These are phyloP conservation scores for Populus pruinosa DNA, from an alignment of 345 rosid species.

Conservation along the genomic window DNA sequence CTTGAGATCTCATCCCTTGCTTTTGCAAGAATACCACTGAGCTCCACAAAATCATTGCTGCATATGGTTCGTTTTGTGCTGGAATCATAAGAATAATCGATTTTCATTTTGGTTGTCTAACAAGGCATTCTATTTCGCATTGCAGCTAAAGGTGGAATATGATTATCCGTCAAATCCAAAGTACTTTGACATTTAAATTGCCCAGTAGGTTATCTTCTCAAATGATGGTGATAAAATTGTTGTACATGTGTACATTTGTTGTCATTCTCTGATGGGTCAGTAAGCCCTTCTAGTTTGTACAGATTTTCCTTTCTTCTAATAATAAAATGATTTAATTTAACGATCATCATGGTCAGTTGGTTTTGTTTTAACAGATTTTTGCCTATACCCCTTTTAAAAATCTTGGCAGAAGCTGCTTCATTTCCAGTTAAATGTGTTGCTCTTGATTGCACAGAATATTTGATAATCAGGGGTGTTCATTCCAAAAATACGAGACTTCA, in stretches of 20 bases:
- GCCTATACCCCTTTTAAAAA: background rate
- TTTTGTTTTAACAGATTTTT: background rate
- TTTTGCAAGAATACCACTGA: background rate
- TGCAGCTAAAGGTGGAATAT: conserved; percentile 26
- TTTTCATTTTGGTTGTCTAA: background rate
- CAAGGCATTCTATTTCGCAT: background rate
- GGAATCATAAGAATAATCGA: background rate
- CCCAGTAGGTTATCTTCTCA: background rate
- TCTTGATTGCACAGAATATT: background rate
- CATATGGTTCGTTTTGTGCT: background rate
- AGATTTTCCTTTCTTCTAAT: conserved; percentile 4
- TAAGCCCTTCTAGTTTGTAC: conserved; percentile 12
- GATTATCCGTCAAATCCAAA: conserved; percentile 24
- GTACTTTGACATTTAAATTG: conserved; percentile 21
- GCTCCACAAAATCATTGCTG: background rate
- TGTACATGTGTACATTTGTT: conserved; percentile 30
- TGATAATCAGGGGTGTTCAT: background rate
- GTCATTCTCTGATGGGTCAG: conserved; percentile 8
- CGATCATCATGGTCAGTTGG: conserved; percentile 1
- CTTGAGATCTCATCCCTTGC: background rate
- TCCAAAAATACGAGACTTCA: background rate
- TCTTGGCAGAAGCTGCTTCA: background rate
- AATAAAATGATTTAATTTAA: conserved; percentile 15
- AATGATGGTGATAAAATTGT: background rate
- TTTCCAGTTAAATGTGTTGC: background rate